Evolutionary conservation across 345 rosid genomes (phyloP).

Genomic region (Citrus mangshanensis): DNA sequence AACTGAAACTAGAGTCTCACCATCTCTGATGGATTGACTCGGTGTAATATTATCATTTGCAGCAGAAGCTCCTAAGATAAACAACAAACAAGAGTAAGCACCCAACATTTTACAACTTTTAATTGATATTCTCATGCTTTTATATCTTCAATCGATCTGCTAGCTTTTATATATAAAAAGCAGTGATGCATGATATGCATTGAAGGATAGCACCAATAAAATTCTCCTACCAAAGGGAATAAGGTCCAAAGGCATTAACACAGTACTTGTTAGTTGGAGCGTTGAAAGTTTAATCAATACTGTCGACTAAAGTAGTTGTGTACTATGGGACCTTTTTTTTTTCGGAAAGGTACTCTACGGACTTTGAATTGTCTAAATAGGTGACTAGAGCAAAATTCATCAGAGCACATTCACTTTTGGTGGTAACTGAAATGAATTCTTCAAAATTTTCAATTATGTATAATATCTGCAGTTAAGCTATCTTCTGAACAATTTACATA

Average conservation of each 20-base stretch:
- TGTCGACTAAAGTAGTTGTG: not conserved
- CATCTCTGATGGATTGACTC: conserved; percentile 15
- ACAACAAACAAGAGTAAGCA: not conserved
- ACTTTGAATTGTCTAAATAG: not conserved
- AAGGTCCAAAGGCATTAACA: not conserved
- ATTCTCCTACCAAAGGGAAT: not conserved
- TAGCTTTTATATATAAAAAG: not conserved
- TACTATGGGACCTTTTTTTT: too few species aligned
- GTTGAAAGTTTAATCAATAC: not conserved
- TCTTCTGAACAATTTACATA: not conserved
- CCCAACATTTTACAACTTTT: not conserved
- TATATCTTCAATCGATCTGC: not conserved
- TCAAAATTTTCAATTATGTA: not conserved
- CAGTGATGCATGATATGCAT: not conserved
- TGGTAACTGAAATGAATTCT: not conserved
- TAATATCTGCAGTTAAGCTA: not conserved
- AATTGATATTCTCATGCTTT: not conserved
- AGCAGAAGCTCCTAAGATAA: not conserved
- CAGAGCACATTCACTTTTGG: not conserved
- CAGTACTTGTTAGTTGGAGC: not conserved
- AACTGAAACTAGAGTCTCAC: conserved; percentile 19
- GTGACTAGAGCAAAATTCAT: not conserved
- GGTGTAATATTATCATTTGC: conserved; percentile 5
- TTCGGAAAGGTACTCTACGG: too few species aligned
- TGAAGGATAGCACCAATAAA: not conserved